Evolutionary conservation across 2,329 filamentous ascomycete species (phyloP), one percentile per base, ranked within the genome.

Genomic region (Claviceps sp.): DNA sequence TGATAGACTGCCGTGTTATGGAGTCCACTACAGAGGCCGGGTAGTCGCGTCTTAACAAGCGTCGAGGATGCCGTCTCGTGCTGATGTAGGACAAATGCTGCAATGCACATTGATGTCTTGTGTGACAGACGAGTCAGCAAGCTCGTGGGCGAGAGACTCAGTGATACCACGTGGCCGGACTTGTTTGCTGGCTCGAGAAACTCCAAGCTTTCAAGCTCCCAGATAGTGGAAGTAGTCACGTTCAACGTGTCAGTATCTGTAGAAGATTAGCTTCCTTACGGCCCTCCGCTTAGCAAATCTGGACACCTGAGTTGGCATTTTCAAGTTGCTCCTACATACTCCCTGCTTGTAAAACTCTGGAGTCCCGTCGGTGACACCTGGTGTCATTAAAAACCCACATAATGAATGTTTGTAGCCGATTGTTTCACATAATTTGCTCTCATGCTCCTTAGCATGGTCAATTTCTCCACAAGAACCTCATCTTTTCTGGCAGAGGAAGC

Each of bases 41-140:
- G 48, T 53, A 53, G 47, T 38, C 44, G 43, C 52, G 44, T 53
- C n/a, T 26, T 53, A 48, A 50, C 48, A 53, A 53, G 49, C 51
- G 51, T 24, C 46, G 41, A 48, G 45, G 50, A 48, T 41, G 41
- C 30, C 40, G 46, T 48, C 38, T 37, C 11, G 24, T 46, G 38
- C 50, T 22, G 34, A 41, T 51, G 49, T 51, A 8, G 18, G 36
- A 51, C 43, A 34, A 34, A 24, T 42, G 42, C 18, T 51, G 43
- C 49, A 22, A 38, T 30, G 22, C 22, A 47, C 43, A 41, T 47
- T 51, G 44, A 46, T 42, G 49, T 47, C 22, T 47, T 47, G 49
- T 51, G 44, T 47, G 42, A 51, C 49, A 22, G 44, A 50, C 34
- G 42, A 50, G 49, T 38, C 49, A 45, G 49, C 22, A 51, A 34